Percentiles rank a stretch among this genome's conserved stretches.
These are phyloP conservation scores for Forsythia viridissima DNA, from an alignment of 257 asterid genomes.

Conservation along the genomic window DNA sequence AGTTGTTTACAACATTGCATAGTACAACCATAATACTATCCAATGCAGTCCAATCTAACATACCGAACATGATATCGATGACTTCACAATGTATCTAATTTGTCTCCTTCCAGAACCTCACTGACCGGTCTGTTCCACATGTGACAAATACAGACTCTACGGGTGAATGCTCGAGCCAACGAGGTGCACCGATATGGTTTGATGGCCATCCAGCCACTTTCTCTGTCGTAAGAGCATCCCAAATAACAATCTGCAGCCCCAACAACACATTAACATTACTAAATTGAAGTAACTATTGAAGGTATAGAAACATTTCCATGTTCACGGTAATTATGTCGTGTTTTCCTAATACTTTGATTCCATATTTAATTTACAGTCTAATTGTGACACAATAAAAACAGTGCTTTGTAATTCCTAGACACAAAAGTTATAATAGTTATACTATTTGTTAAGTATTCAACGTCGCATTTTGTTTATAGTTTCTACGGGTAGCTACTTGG, in stretches of 20 bases:
- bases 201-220: slow-evolving; percentile 83
- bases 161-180: slow-evolving; percentile 85
- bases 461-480: not conserved
- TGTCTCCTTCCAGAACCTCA: slow-evolving; percentile 67
- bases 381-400: not conserved
- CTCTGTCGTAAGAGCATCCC: slow-evolving; percentile 81
- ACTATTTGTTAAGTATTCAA: not conserved
- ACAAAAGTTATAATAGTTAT: not conserved
- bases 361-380: not conserved
- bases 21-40: not conserved
- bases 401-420: not conserved
- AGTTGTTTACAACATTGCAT: too few species aligned
- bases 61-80: not conserved
- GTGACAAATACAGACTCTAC: slow-evolving; percentile 67
- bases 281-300: not conserved
- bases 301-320: not conserved
- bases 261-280: slow-evolving; percentile 12
- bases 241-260: slow-evolving; percentile 58
- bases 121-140: slow-evolving; percentile 73
- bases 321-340: not conserved
- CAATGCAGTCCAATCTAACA: not conserved
- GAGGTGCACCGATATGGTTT: slow-evolving; percentile 67
- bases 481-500: not conserved
- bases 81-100: slow-evolving; percentile 11
- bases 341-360: not conserved